Conservation (phyloP, 768 basidiomycete genomes). For the Termitomyces sp. region DNA sequence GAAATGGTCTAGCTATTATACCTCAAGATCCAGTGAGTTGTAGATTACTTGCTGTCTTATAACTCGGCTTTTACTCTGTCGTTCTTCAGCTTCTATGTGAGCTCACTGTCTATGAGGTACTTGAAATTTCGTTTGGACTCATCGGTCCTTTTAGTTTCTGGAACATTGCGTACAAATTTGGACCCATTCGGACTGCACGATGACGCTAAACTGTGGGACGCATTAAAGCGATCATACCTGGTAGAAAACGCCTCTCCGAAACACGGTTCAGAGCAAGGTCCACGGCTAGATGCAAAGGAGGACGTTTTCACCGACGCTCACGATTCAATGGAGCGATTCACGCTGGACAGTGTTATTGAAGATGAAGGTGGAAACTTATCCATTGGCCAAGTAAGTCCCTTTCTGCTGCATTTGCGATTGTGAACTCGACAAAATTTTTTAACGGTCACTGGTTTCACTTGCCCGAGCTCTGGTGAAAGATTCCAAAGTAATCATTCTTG, state of each 20-base stretch:
- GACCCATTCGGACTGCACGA: slow-evolving; percentile 84
- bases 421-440: slow-evolving; percentile 1
- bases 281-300: slow-evolving; percentile 17
- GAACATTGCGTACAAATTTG: slow-evolving; percentile 79
- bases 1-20: slow-evolving; percentile 68
- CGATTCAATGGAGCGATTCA: slow-evolving; percentile 59
- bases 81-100: slow-evolving; percentile 39
- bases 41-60: not conserved
- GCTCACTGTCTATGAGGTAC: slow-evolving; percentile 7
- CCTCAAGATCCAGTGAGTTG: slow-evolving; percentile 73
- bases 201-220: slow-evolving; percentile 83
- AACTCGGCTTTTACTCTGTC: not conserved
- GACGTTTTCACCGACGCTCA: slow-evolving; percentile 34
- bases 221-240: slow-evolving; percentile 78
- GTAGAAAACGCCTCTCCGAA: slow-evolving; percentile 44
- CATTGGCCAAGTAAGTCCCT: slow-evolving; percentile 49
- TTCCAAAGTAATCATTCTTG: slow-evolving; percentile 77
- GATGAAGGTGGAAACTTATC: slow-evolving; percentile 85
- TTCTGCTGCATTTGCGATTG: not conserved
- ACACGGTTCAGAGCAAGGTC: slow-evolving; percentile 22
- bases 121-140: slow-evolving; percentile 1
- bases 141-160: slow-evolving; percentile 42
- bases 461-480: slow-evolving; percentile 89
- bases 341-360: slow-evolving; percentile 78
- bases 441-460: slow-evolving; percentile 81